These are phyloP conservation scores for Anthracocystis setariae DNA, from an alignment of 1,284 basidiomycete species.

Conservation along the genomic window DNA sequence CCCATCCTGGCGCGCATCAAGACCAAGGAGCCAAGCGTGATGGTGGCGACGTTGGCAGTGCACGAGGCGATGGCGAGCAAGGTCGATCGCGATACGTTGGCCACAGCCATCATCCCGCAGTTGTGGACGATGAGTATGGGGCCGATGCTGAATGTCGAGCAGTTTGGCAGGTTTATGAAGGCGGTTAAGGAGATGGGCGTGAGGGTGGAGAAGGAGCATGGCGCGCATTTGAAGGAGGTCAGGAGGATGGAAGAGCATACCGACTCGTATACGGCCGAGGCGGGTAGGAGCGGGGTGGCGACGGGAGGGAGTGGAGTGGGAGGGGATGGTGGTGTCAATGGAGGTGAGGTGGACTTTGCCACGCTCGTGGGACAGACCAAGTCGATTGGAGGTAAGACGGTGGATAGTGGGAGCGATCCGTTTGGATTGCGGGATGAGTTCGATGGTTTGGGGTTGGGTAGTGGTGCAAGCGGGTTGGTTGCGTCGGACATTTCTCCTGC, in stretches of 20 bases:
- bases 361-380: conserved; percentile 59
- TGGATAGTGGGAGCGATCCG: conserved; percentile 31
- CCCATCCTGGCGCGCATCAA: conserved; percentile 92
- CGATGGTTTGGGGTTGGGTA: conserved; percentile 2
- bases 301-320: conserved; percentile 18
- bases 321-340: conserved; percentile 39
- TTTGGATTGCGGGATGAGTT: conserved; percentile 48
- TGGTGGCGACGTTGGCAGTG: conserved; percentile 83
- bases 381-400: conserved; percentile 14
- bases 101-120: conserved; percentile 72
- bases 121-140: conserved; percentile 64
- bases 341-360: conserved; percentile 64
- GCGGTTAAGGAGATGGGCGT: conserved; percentile 72
- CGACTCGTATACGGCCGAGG: conserved; percentile 40
- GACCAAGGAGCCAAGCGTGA: conserved; percentile 75
- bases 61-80: conserved; percentile 97
- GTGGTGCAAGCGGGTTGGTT: conserved; percentile 7
- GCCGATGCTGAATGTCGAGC: conserved; percentile 80
- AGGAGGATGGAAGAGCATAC: conserved; percentile 60
- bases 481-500: conserved; percentile 36
- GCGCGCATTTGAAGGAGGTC: conserved; percentile 49
- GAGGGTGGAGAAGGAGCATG: conserved; percentile 85
- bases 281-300: neutral
- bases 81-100: conserved; percentile 92
- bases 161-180: conserved; percentile 76